Evolutionary conservation across 257 asterid genomes (phyloP), one percentile per base, ranked within the genome.

Genomic region (Nicotiana otophora): DNA sequence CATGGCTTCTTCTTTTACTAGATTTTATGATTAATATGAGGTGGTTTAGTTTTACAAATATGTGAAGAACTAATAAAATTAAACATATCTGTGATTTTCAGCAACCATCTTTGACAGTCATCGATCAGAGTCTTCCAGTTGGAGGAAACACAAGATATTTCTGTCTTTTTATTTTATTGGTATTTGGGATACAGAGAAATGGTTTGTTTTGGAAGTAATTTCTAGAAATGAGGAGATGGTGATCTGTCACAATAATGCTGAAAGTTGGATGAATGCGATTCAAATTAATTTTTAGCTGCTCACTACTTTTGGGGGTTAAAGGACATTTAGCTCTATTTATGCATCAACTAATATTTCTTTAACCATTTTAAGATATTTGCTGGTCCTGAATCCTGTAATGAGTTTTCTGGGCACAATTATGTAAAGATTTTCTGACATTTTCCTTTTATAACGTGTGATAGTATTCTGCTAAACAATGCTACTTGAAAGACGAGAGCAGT

Each of bases 401-500:
- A 30, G 51, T 36, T 60, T 39, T 80, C 5, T 39, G 30, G 63
- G 54, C 33, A 33, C 58, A 61, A 61, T 63, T 19, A 58, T 79
- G 36, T 58, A 12, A n/a, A 11, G 7, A 16, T n/a, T 34, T 58
- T n/a, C 82, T 28, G 28, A 60, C 19, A 10, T 78, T 78, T 36
- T 78, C 33, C 16, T 79, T 64, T 28, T 62, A 16, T 7, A n/a
- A 3, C 3, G 9, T 54, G 46, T 82, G 81, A 31, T 63, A 81
- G 81, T n/a, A 54, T 54, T 79, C 62, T 78, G 34, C 82, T 83
- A n/a, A 64, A 46, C 48, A 42, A 30, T 57, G 4, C 28, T 3
- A 12, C 81, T 66, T 86, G 81, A 84, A 83, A 87, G 87, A 57
- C 81, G 53, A 60, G 60, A 36, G 17, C 4, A 74, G 55, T 61